Evolutionary conservation across 2,329 filamentous ascomycete genomes (phyloP).

Genomic region (Colletotrichum sp.): DNA sequence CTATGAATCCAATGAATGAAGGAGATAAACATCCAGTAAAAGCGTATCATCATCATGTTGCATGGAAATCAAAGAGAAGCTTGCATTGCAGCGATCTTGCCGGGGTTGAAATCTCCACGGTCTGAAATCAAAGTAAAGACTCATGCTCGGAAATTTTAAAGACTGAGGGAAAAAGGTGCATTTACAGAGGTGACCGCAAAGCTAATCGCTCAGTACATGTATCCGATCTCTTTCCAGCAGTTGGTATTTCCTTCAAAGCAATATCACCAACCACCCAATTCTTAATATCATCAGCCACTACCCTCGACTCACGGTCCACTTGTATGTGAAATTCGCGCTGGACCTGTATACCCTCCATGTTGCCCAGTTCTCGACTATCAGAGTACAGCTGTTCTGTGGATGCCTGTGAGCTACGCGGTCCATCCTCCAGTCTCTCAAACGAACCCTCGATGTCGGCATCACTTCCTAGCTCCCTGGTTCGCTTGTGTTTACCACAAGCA

Average conservation of each 20-base stretch:
- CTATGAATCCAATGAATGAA: no score
- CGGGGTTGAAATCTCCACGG: no score
- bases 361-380: background rate
- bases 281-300: fast-evolving
- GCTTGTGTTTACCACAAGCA: background rate
- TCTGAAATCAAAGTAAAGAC: no score
- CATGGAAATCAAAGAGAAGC: no score
- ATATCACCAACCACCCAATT: background rate
- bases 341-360: background rate
- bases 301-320: background rate
- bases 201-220: no score
- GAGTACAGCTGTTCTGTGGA: background rate
- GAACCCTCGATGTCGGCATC: background rate
- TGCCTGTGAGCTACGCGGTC: background rate
- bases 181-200: no score
- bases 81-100: no score
- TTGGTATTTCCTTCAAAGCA: background rate
- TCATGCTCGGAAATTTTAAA: no score
- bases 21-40: no score
- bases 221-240: no score
- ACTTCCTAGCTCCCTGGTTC: background rate
- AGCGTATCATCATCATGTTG: no score
- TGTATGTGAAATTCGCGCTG: background rate
- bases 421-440: background rate
- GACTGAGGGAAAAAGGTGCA: no score